Base-by-base conservation (phyloP, 805 yeast genomes). In the Tetrapisispora fleetii region DNA sequence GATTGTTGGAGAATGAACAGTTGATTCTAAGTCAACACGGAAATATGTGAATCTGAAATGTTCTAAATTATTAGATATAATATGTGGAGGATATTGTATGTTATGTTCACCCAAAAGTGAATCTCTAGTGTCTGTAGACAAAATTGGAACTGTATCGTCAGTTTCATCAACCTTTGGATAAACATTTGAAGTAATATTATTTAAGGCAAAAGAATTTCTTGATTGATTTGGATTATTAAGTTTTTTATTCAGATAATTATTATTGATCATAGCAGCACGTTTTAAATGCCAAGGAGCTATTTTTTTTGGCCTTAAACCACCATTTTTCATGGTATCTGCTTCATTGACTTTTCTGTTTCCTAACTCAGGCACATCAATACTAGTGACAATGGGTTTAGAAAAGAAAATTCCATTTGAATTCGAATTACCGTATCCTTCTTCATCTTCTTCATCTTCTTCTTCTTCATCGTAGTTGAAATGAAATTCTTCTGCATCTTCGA, bases 41-140 rank as follows among this genome's bases (percentile, higher is more conserved):
- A 93, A 91, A 61, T 91, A 91, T 0, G 98, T 88, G 69, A 86
- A 91, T 53, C 98, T 72, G 62, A 80, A 81, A 52, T 78, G 79
- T 49, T 76, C 79, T 16, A 74, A 74, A 43, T 73, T 70, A 52
- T 71, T 72, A 33, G 70, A 67, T 22, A 71, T 62, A 41, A 72
- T 71, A 46, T 71, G 75, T 3, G 74, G 74, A 16, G 76, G 76
- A 46, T 71, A 71, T 48, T 70, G 65, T 30, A 65, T 63, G 47
- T 59, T 61, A 40, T 64, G 58, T 2, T 66, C 67, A 11, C 58
- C 65, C 6, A 63, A 51, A 28, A 59, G 56, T 45, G 59, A 56
- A 41, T 58, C 64, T 16, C 59, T 57, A 55, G 55, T 53, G 6
- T 50, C 49, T 33, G 50, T 49, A 28, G 22, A 38, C 8, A 19